Percentiles rank a stretch among this genome's conserved stretches.
Evolutionary conservation across 2,329 filamentous ascomycete genomes (phyloP).

Genomic region (Nemania sp.): DNA sequence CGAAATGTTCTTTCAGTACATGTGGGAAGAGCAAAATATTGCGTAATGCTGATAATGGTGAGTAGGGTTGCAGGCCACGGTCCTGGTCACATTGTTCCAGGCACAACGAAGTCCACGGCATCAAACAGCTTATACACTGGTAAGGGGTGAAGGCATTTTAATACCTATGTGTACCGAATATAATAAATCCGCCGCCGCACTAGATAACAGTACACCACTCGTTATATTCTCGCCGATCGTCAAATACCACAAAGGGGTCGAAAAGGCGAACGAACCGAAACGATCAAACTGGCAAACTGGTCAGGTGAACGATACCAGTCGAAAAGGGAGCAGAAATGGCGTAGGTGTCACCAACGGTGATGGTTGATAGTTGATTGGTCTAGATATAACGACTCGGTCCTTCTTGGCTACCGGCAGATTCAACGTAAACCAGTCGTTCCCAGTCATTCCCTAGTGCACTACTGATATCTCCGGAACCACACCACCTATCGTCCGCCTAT

Average conservation of each 20-base stretch:
- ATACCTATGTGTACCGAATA: background rate
- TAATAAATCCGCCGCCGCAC: background rate
- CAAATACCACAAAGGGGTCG: constrained; percentile 8
- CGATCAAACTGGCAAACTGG: constrained; percentile 13
- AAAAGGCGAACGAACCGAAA: constrained; percentile 9
- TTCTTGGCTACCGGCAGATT: constrained; percentile 32
- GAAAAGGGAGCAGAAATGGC: constrained; percentile 13
- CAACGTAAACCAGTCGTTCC: constrained; percentile 26
- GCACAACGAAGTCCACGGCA: background rate
- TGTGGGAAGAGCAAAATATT: constrained; percentile 22
- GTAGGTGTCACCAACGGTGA: constrained; percentile 15
- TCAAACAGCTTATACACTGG: background rate
- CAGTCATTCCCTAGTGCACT: constrained; percentile 19
- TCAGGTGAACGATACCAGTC: constrained; percentile 28
- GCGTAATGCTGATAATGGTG: constrained; percentile 21
- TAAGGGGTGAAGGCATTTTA: background rate
- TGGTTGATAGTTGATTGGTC: constrained; percentile 28
- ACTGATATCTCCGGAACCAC: constrained; percentile 9
- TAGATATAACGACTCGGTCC: background rate
- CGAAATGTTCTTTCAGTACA: constrained; percentile 18
- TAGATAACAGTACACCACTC: constrained; percentile 8
- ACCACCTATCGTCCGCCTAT: constrained; percentile 24
- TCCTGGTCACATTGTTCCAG: background rate
- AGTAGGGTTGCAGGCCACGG: constrained; percentile 9
- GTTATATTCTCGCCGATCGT: constrained; percentile 5